These are phyloP conservation scores for Venturia effusa DNA, from an alignment of 2,329 filamentous ascomycete genomes.

Conservation along the genomic window DNA sequence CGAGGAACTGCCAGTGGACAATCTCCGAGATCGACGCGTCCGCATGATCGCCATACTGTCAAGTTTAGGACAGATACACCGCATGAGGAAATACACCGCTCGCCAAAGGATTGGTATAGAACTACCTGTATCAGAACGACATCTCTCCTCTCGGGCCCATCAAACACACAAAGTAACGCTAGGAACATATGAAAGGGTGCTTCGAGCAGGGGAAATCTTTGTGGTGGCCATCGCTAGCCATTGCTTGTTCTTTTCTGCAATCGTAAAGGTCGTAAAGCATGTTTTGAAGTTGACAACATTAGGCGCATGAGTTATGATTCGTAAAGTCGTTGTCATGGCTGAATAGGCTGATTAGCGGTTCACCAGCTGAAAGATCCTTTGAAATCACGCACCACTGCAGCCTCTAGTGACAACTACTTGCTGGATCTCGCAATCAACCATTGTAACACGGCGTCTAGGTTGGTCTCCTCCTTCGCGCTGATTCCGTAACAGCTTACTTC, in stretches of 20 bases:
- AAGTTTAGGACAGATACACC: neutral
- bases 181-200: neutral
- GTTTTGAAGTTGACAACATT: conserved; percentile 5
- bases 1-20: neutral
- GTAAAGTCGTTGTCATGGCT: neutral
- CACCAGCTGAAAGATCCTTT: neutral
- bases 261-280: conserved; percentile 5
- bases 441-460: conserved; percentile 90
- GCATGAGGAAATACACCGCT: neutral
- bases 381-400: neutral
- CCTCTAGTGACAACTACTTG: conserved; percentile 5
- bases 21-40: neutral
- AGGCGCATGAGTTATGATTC: conserved; percentile 2
- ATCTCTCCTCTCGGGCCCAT: neutral
- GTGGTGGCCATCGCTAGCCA: conserved; percentile 6
- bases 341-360: neutral
- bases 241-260: conserved; percentile 5
- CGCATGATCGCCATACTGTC: neutral
- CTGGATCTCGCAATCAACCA: conserved; percentile 58
- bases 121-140: neutral
- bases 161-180: neutral
- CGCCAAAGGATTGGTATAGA: neutral
- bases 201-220: conserved; percentile 3
- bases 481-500: conserved; percentile 99
- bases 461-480: conserved; percentile 97